Conservation (phyloP, 257 asterid genomes). For the Verbascum thapsus region DNA sequence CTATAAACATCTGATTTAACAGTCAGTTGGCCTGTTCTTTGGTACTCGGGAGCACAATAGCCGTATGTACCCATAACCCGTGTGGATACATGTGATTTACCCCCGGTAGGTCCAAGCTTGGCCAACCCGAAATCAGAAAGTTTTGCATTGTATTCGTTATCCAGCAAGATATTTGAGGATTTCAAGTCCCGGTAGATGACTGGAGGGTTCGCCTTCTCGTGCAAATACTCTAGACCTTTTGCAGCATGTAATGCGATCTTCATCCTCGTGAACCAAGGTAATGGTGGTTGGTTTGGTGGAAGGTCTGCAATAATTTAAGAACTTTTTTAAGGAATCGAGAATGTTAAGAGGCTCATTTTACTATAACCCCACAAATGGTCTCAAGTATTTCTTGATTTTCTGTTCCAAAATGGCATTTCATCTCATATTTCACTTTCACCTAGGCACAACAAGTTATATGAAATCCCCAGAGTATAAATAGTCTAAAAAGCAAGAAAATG, state of each 20-base stretch:
- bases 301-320: conserved; percentile 67
- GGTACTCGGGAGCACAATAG: conserved; percentile 94
- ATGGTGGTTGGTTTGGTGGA: conserved; percentile 42
- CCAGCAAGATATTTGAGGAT: conserved; percentile 85
- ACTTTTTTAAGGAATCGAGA: too few relatives aligned
- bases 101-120: conserved; percentile 90
- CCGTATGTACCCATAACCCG: conserved; percentile 97
- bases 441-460: too few relatives aligned
- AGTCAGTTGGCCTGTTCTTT: conserved; percentile 81
- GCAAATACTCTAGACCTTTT: conserved; percentile 85
- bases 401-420: too few relatives aligned
- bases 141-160: conserved; percentile 65
- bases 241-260: conserved; percentile 85
- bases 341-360: neutral
- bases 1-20: conserved; percentile 82
- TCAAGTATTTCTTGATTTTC: too few relatives aligned
- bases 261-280: conserved; percentile 82
- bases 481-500: neutral
- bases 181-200: conserved; percentile 92
- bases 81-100: conserved; percentile 71
- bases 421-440: too few relatives aligned
- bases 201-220: conserved; percentile 81
- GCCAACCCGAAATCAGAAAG: conserved; percentile 94
- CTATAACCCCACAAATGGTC: neutral
- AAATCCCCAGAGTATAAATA: neutral